Evolutionary conservation across 2,329 filamentous ascomycete genomes (phyloP).

Genomic region (Cladosporium sp.): DNA sequence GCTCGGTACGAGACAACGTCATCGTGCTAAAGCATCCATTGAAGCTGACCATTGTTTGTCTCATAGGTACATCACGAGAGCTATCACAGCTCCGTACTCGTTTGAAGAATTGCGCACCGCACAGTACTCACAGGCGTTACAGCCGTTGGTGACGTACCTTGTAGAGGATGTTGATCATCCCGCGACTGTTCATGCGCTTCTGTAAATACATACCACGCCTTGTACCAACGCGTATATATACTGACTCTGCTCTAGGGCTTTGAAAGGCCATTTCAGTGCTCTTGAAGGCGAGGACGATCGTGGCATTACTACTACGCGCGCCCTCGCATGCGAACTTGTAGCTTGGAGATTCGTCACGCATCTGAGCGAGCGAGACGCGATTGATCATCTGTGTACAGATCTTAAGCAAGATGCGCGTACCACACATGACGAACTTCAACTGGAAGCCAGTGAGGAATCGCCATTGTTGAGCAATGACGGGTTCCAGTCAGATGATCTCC

Average conservation of each 20-base stretch:
- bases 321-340: slow-evolving; percentile 73
- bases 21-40: background rate
- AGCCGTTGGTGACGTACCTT: slow-evolving; percentile 63
- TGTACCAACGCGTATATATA: background rate
- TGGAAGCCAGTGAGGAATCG: background rate
- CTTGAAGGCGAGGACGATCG: slow-evolving; percentile 58
- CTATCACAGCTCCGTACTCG: slow-evolving; percentile 60
- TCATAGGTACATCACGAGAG: slow-evolving; percentile 58
- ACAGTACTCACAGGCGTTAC: slow-evolving; percentile 52
- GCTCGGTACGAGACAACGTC: background rate
- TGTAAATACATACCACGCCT: slow-evolving; percentile 45
- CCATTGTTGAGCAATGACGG: slow-evolving; percentile 19
- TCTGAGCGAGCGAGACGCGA: slow-evolving; percentile 67
- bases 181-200: slow-evolving; percentile 66
- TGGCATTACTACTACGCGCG: slow-evolving; percentile 63
- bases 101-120: slow-evolving; percentile 72
- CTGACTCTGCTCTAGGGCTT: slow-evolving; percentile 47
- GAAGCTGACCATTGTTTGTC: background rate
- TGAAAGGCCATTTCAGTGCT: slow-evolving; percentile 69
- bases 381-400: slow-evolving; percentile 71
- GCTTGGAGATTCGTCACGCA: slow-evolving; percentile 73
- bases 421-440: slow-evolving; percentile 15
- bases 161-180: slow-evolving; percentile 61
- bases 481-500: background rate
- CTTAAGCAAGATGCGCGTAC: slow-evolving; percentile 44